These are phyloP conservation scores for Alternaria brassicae DNA, from an alignment of 2,329 filamentous ascomycete species.

Conservation along the genomic window DNA sequence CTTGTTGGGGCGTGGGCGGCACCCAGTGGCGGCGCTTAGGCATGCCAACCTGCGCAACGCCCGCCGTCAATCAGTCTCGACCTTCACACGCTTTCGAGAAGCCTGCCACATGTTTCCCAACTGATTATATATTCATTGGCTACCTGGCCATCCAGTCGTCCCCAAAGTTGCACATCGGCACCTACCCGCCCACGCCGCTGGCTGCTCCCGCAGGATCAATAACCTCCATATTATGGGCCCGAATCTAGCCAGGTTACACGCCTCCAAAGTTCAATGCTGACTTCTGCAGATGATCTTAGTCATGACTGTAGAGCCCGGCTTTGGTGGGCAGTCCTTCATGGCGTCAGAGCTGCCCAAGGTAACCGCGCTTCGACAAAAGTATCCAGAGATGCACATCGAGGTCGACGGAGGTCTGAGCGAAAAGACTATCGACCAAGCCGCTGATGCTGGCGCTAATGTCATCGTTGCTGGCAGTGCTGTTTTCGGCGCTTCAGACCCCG, in stretches of 20 bases:
- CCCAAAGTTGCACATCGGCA: conserved; percentile 9
- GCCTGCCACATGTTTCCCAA: conserved; percentile 18
- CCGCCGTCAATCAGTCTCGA: conserved; percentile 24
- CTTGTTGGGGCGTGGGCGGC: conserved; percentile 34
- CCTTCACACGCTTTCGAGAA: conserved; percentile 27
- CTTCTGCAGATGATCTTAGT: conserved; percentile 86
- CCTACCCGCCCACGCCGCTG: conserved; percentile 23
- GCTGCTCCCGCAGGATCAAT: conserved; percentile 21
- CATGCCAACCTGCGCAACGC: conserved; percentile 24
- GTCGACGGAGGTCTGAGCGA: conserved; percentile 92
- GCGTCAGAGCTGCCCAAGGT: conserved; percentile 94
- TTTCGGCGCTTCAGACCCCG: conserved; percentile 88
- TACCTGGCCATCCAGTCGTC: neutral
- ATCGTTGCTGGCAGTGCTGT: conserved; percentile 97
- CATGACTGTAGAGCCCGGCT: conserved; percentile 98
- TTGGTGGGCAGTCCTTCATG: conserved; percentile 99
- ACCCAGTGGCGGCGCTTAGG: conserved; percentile 45
- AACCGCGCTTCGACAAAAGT: conserved; percentile 77
- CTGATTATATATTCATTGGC: conserved; percentile 17
- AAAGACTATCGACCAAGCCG: conserved; percentile 89
- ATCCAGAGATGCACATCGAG: conserved; percentile 94
- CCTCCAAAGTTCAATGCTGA: conserved; percentile 14
- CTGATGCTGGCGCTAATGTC: conserved; percentile 94
- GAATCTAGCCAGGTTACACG: conserved; percentile 5
- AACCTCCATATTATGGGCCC: conserved; percentile 10